phyloP scores from a whole-genome alignment of 176 grass and related monocot genomes.

The Phoenix roebelenii region DNA sequence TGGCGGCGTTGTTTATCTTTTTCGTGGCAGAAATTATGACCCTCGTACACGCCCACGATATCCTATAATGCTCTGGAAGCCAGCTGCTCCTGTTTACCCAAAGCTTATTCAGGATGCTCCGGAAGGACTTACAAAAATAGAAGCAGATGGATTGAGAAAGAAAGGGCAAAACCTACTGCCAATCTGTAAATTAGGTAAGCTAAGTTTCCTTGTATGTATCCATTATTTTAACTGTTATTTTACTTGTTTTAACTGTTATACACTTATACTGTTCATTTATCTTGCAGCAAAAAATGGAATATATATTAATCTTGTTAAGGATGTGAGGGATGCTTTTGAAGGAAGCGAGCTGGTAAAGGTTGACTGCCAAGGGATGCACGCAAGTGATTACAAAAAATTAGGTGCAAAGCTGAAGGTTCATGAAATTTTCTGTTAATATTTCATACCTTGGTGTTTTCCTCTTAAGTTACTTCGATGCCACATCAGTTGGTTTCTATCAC shows the following conservation, averaged over 20 bases:
- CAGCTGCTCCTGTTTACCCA: slow-evolving; percentile 76
- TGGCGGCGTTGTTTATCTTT: slow-evolving; percentile 69
- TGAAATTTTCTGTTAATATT: background rate
- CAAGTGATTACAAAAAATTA: slow-evolving; percentile 98
- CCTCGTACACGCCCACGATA: slow-evolving; percentile 56
- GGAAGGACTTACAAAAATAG: slow-evolving; percentile 80
- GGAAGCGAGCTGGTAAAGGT: slow-evolving; percentile 70
- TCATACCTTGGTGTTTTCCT: too few relatives aligned
- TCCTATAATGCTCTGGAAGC: slow-evolving; percentile 97
- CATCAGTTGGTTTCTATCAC: too few relatives aligned
- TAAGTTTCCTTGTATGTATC: slow-evolving; percentile 11
- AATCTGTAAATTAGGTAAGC: slow-evolving; percentile 91
- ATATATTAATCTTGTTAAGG: slow-evolving; percentile 85
- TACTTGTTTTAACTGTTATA: background rate
- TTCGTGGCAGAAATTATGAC: slow-evolving; percentile 72
- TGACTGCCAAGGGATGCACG: slow-evolving; percentile 75
- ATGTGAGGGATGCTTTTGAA: slow-evolving; percentile 82
- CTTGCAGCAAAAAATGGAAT: slow-evolving; percentile 87
- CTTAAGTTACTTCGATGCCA: too few relatives aligned
- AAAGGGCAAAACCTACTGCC: slow-evolving; percentile 60
- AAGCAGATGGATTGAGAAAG: slow-evolving; percentile 67
- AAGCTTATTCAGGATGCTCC: slow-evolving; percentile 83
- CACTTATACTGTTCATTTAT: slow-evolving; percentile 5
- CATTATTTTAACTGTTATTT: slow-evolving; percentile 3
- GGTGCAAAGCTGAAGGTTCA: slow-evolving; percentile 84